Evolutionary conservation across 805 yeast species (phyloP).

Genomic region (Wickerhamomyces sydowiorum): DNA sequence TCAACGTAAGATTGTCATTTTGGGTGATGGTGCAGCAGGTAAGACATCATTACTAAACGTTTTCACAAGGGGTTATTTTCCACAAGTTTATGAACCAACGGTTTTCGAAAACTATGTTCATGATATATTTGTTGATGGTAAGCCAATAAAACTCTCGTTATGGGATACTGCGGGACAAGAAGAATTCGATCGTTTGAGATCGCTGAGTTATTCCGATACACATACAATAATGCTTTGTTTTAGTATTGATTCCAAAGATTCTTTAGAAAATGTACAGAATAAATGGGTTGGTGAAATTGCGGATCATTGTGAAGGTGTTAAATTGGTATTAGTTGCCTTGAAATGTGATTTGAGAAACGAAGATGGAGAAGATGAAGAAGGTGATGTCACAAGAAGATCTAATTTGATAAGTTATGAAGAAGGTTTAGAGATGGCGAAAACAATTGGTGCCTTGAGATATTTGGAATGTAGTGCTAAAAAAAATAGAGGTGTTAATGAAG

Average conservation of each 20-base stretch:
- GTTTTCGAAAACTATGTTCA: slow-evolving; percentile 97
- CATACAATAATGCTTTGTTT: slow-evolving; percentile 97
- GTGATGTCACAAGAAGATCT: slow-evolving; percentile 29
- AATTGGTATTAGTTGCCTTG: slow-evolving; percentile 86
- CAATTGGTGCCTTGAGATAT: slow-evolving; percentile 89
- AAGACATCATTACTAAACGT: slow-evolving; percentile 92
- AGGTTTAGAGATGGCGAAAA: slow-evolving; percentile 88
- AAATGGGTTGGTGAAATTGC: slow-evolving; percentile 97
- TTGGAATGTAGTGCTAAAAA: slow-evolving; percentile 95
- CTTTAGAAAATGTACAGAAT: slow-evolving; percentile 88
- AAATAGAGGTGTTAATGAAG: slow-evolving; percentile 98
- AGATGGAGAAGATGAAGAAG: slow-evolving; percentile 43
- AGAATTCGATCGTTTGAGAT: slow-evolving; percentile 91
- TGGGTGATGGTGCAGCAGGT: slow-evolving; percentile 99
- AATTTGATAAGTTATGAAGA: slow-evolving; percentile 82
- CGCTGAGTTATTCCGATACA: slow-evolving; percentile 89
- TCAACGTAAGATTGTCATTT: slow-evolving; percentile 86
- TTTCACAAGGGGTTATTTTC: slow-evolving; percentile 95
- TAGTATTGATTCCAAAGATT: slow-evolving; percentile 89
- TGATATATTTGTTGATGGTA: slow-evolving; percentile 92
- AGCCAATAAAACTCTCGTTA: slow-evolving; percentile 82
- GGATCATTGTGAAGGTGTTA: slow-evolving; percentile 96
- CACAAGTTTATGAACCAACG: slow-evolving; percentile 97
- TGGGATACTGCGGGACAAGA: slow-evolving; percentile 99
- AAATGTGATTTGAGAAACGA: slow-evolving; percentile 86